Base-by-base conservation (phyloP, 208 protist genomes). In the Strigomonas galati region DNA sequence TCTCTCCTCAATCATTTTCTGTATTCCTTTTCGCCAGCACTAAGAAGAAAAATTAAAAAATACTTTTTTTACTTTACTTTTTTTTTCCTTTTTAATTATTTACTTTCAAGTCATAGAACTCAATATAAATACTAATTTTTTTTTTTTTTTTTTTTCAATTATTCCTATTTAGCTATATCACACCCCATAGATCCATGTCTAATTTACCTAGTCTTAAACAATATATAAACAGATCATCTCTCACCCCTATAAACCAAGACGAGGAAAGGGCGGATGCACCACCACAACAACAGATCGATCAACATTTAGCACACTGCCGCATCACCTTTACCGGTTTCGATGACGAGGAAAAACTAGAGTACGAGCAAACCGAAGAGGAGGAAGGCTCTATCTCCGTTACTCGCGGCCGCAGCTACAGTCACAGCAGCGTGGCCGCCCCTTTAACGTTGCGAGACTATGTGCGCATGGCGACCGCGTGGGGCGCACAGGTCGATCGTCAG, bases 321-420 rank as follows among this genome's bases (percentile, higher is more conserved):
- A 46, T 74, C 9, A 57, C 62, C 5, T 72, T 80, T 43, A 73
- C 70, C 2, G 75, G 75, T 30, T 80, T 76, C 43, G 57, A 57
- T n/a, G 69, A 82, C 14, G 71, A 73, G 17, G 71, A 76, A 10
- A 71, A 71, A 12, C 24, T 59, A 31, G 30, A 43, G 17, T 59
- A 28, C 69, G 62, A 63, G n/a, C 37, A 27, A 60, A 23, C 37
- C 21, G 48, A 57, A 59, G 24, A 59, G 24, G 30, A 59, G 54
- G 17, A 30, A 59, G 17, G 43, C n/a, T n/a, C n/a, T n/a, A n/a
- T n/a, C n/a, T n/a, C n/a, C n/a, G n/a, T n/a, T n/a, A n/a, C n/a
- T n/a, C n/a, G n/a, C n/a, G n/a, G n/a, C n/a, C n/a, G n/a, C n/a
- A n/a, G n/a, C n/a, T n/a, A n/a, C 23, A 37, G 40, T 31, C 46